Evolutionary conservation across 2,329 filamentous ascomycete genomes (phyloP).

Genomic region (Drechslerella coelobrocha): DNA sequence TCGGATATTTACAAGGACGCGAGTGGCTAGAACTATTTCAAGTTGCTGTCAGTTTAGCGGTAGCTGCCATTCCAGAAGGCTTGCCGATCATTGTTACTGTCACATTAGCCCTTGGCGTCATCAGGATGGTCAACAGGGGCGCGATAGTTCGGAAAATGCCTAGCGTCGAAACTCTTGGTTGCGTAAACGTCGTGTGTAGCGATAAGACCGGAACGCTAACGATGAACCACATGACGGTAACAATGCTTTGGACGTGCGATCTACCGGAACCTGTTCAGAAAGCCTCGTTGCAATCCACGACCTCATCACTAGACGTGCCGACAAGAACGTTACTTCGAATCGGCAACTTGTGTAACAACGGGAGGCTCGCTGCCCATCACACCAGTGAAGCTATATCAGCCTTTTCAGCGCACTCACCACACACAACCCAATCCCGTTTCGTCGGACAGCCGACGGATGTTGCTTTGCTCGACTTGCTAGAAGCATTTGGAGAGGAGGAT

Average conservation of each 20-base stretch:
- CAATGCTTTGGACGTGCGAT: constrained; percentile 76
- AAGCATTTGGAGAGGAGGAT: constrained; percentile 83
- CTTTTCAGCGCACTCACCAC: constrained; percentile 72
- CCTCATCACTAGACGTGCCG: constrained; percentile 71
- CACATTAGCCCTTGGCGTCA: constrained; percentile 88
- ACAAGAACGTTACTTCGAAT: constrained; percentile 83
- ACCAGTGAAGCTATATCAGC: constrained; percentile 73
- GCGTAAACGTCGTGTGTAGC: constrained; percentile 99
- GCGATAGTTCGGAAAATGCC: constrained; percentile 95
- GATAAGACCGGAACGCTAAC: constrained; percentile 98
- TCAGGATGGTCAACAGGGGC: constrained; percentile 93
- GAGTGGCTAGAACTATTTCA: constrained; percentile 92
- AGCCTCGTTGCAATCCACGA: constrained; percentile 60
- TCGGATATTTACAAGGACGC: constrained; percentile 90
- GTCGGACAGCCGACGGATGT: constrained; percentile 97
- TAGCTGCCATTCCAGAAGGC: constrained; percentile 94
- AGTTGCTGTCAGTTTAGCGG: constrained; percentile 93
- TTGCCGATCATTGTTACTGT: constrained; percentile 98
- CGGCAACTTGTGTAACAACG: constrained; percentile 96
- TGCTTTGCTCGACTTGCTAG: constrained; percentile 91
- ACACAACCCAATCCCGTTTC: constrained; percentile 79
- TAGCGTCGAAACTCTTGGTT: constrained; percentile 95
- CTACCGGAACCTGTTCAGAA: constrained; percentile 63
- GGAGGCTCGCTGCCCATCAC: constrained; percentile 76
- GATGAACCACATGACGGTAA: constrained; percentile 97